Base-by-base conservation (phyloP, 2,329 filamentous ascomycete species). In the Pezicula carpinea region DNA sequence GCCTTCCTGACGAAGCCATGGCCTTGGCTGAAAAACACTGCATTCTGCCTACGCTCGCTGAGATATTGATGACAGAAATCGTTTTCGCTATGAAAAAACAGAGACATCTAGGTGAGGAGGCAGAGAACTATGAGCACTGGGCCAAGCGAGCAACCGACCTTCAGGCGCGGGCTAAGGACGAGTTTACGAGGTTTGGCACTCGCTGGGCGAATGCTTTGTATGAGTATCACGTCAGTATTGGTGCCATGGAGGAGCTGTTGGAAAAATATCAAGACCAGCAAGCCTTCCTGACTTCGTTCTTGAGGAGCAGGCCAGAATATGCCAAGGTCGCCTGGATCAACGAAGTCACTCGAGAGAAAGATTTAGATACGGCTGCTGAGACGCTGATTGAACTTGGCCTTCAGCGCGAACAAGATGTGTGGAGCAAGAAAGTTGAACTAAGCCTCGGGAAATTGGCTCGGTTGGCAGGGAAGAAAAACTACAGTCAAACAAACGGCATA, bases 251-350 rank as follows among this genome's bases (percentile, higher is more conserved):
- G 55, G 74, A 78, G 2, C 74, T 96, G 22, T 75, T 99, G 44
- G 77, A 83, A 57, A 87, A 87, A 49, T 74, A 83, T 21, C 70
- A 82, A 47, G 86, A 91, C 59, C 82, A 82, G 54, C 69, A 79
- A 43, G 70, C 71, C n/a, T 85, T 82, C 59, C 78, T 95, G 46
- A 95, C 89, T 1, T 75, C 76, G 43, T 99, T 90, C 59, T 74
- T 99, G 40, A 81, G 87, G 35, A 83, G 80, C 46, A 80, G 83
- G 53, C 78, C 82, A 0, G 76, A 83, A 52, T 81, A 89, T 52
- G 83, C 85, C 22, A 89, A 89, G 58, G 75, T 99, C 38, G 83
- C 85, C 41, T 99, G 93, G 93, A 95, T 99, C 69, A 95, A 99
- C 63, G 91, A 97, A 62, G 77, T 97, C 6, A 75, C 83, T 50